These are phyloP conservation scores for Globisporangium polare DNA, from an alignment of 352 stramenopile species.

Conservation along the genomic window DNA sequence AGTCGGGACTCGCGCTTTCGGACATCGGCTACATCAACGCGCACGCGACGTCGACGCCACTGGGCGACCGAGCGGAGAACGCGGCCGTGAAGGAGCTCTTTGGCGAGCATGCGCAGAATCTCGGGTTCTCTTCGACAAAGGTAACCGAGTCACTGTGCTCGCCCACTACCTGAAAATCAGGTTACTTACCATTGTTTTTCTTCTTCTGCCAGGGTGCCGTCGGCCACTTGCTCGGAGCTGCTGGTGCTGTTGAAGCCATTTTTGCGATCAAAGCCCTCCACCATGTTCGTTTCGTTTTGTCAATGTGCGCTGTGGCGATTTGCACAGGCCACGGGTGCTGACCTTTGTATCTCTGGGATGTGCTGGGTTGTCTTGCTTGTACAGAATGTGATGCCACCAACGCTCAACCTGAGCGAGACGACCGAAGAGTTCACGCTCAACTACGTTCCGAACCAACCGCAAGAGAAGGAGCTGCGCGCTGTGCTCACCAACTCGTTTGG, in stretches of 20 bases:
- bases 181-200: too few species aligned
- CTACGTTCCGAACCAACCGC: conserved; percentile 67
- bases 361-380: background rate
- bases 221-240: conserved; percentile 94
- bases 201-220: conserved; percentile 70
- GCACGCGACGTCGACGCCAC: conserved; percentile 97
- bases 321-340: background rate
- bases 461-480: conserved; percentile 69
- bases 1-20: conserved; percentile 66
- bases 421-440: conserved; percentile 81
- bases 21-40: conserved; percentile 98
- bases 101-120: conserved; percentile 36
- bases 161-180: too few species aligned
- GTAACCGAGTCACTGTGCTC: conserved; percentile 13
- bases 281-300: conserved; percentile 41
- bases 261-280: conserved; percentile 93
- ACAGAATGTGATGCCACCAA: conserved; percentile 90
- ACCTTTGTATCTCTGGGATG: background rate
- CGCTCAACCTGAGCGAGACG: conserved; percentile 88
- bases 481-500: conserved; percentile 97
- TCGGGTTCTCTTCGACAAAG: conserved; percentile 84
- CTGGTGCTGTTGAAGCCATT: conserved; percentile 95
- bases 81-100: conserved; percentile 89
- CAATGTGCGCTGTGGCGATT: background rate
- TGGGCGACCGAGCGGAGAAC: conserved; percentile 95